These are phyloP conservation scores for Apiospora phragmitis DNA, from an alignment of 2,329 filamentous ascomycete genomes.

Conservation along the genomic window DNA sequence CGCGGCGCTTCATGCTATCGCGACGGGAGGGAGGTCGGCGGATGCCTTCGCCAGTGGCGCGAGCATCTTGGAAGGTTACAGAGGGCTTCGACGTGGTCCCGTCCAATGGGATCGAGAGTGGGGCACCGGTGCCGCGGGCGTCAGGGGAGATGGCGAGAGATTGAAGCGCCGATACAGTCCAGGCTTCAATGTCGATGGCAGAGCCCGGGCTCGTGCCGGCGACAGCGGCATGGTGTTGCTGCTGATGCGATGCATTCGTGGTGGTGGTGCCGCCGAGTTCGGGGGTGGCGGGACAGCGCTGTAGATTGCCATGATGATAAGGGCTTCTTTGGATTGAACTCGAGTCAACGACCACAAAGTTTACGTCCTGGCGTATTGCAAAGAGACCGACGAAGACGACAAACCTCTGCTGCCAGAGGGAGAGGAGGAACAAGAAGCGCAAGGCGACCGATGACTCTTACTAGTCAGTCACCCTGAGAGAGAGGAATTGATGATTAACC, in stretches of 20 bases:
- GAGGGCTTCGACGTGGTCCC: slow-evolving; percentile 39
- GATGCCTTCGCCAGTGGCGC: slow-evolving; percentile 24
- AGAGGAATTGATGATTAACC: not conserved
- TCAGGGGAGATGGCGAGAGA: slow-evolving; percentile 55
- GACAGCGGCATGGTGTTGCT: slow-evolving; percentile 21
- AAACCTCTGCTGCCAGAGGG: not conserved
- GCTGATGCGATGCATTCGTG: slow-evolving; percentile 22
- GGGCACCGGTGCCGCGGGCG: slow-evolving; percentile 60
- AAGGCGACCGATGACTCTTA: not conserved
- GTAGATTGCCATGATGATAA: slow-evolving; percentile 45
- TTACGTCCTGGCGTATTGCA: not conserved
- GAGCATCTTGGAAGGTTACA: slow-evolving; percentile 29
- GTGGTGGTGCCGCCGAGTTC: slow-evolving; percentile 29
- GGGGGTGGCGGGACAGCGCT: slow-evolving; percentile 52
- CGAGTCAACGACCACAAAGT: not conserved
- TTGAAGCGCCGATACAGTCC: slow-evolving; percentile 61
- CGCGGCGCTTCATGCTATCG: slow-evolving; percentile 63
- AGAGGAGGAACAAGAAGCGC: not conserved
- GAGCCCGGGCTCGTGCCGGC: slow-evolving; percentile 27
- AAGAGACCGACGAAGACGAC: not conserved
- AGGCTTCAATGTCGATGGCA: slow-evolving; percentile 64
- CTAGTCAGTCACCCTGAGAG: not conserved
- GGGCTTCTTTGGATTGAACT: not conserved
- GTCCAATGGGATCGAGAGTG: slow-evolving; percentile 77
- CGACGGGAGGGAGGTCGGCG: slow-evolving; percentile 48